Evolutionary conservation across 495 filamentous ascomycete species (phyloP).

Genomic region (Geopyxis carbonaria): DNA sequence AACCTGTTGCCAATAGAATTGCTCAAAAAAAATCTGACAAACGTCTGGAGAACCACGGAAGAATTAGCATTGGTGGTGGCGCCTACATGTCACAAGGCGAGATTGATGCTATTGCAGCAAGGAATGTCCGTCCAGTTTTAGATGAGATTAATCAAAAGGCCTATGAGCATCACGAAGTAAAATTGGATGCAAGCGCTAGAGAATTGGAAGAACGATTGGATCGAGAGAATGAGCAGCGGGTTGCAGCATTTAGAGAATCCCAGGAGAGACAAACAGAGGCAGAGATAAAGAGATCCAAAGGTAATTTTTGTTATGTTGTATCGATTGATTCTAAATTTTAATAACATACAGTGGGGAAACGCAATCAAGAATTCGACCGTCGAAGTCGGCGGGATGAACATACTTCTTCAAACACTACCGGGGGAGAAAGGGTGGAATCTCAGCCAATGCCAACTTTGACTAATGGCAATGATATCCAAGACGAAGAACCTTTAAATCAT

Average conservation of each 20-base stretch:
- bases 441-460: too few species aligned
- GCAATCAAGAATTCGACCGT: not conserved
- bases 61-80: constrained; percentile 65
- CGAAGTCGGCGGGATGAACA: not conserved
- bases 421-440: not conserved
- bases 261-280: constrained; percentile 30
- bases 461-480: not conserved
- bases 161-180: constrained; percentile 13
- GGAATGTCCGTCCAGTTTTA: constrained; percentile 71
- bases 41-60: constrained; percentile 33
- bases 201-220: constrained; percentile 39
- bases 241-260: constrained; percentile 7
- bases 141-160: constrained; percentile 65
- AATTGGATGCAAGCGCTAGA: constrained; percentile 31
- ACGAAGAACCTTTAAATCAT: not conserved
- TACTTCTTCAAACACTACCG: not conserved
- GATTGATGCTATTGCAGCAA: constrained; percentile 62
- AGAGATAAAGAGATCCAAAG: constrained; percentile 31
- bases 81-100: constrained; percentile 62
- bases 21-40: constrained; percentile 12
- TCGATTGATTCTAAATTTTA: not conserved
- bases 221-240: constrained; percentile 31
- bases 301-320: constrained; percentile 13
- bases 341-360: too few species aligned
- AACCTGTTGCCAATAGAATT: constrained; percentile 7